Evolutionary conservation across 192 early-diverging fungal genomes (phyloP), one percentile per base, ranked within the genome.

Genomic region (Coemansia sp.): DNA sequence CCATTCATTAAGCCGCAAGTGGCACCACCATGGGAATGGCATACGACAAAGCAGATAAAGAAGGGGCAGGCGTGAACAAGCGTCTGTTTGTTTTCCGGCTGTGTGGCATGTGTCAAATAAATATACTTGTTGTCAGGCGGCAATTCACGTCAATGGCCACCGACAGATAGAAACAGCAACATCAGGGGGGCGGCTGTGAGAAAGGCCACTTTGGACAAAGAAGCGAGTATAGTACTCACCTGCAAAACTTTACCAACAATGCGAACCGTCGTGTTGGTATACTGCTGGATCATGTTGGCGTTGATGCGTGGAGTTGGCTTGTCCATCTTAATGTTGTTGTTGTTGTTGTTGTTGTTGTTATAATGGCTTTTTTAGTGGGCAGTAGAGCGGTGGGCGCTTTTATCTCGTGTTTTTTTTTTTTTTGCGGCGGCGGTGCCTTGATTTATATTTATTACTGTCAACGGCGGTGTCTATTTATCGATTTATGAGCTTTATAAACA

Each of bases 231-330:
- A 35, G 16, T 33, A 58, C 72, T 51, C 83, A 88, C 87, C 84
- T 80, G 72, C 24, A 82, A 77, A 55, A 88, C 71, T 24, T 78
- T 77, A 26, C 87, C 87, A 57, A 79, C 80, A 53, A 88, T 71
- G 53, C 87, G 77, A 64, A 88, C 85, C 59, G 81, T 77, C 15
- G 73, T 63, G 46, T 76, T 78, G 68, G 80, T 71, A 60, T 72
- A 70, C 66, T 74, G 73, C 65, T 71, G 69, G 58, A 85, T 72
- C 87, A 86, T 85, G 33, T 75, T 75, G 61, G 87, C 84, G 76
- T 86, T 88, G 80, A 86, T 71, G 61, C 87, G 84, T 26, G 79
- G 71, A 20, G 87, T 88, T 43, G 78, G 83, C 74, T 84, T 84
- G 68, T 84, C 77, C 83, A 84, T 69, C n/a, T 62, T 49, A n/a